Evolutionary conservation across 768 basidiomycete species (phyloP).

Genomic region (Kwoniella sp.): DNA sequence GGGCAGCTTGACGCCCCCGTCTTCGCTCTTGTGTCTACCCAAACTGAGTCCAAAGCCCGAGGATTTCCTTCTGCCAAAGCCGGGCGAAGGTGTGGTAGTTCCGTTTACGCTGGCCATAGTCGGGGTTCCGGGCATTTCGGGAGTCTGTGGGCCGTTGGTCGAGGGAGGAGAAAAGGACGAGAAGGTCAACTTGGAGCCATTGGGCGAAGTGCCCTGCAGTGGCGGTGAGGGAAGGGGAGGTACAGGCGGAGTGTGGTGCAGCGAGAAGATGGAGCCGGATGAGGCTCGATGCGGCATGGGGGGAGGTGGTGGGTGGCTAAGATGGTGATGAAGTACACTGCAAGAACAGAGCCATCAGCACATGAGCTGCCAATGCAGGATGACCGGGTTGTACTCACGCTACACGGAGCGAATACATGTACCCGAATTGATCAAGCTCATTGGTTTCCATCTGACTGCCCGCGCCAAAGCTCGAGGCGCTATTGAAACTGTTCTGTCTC

Average conservation of each 20-base stretch:
- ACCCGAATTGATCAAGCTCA: conserved; percentile 44
- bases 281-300: conserved; percentile 15
- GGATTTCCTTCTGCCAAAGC: conserved; percentile 22
- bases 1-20: conserved; percentile 43
- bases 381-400: conserved; percentile 34
- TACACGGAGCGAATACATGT: conserved; percentile 48
- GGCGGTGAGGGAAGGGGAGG: conserved; percentile 29
- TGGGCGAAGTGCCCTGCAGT: conserved; percentile 32
- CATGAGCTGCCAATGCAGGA: neutral
- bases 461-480: neutral
- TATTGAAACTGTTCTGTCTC: conserved; percentile 11
- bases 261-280: conserved; percentile 11
- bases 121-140: conserved; percentile 14
- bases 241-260: conserved; percentile 23
- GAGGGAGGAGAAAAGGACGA: conserved; percentile 15
- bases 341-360: conserved; percentile 1
- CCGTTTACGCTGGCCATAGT: neutral
- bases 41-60: conserved; percentile 27
- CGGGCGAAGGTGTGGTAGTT: conserved; percentile 17
- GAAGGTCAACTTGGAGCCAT: conserved; percentile 30
- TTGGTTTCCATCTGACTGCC: conserved; percentile 11
- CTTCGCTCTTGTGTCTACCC: conserved; percentile 27
- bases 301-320: conserved; percentile 27
- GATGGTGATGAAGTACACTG: conserved; percentile 38
- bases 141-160: conserved; percentile 14